These are phyloP conservation scores for Calonectria montana DNA, from an alignment of 2,329 filamentous ascomycete species.

Conservation along the genomic window DNA sequence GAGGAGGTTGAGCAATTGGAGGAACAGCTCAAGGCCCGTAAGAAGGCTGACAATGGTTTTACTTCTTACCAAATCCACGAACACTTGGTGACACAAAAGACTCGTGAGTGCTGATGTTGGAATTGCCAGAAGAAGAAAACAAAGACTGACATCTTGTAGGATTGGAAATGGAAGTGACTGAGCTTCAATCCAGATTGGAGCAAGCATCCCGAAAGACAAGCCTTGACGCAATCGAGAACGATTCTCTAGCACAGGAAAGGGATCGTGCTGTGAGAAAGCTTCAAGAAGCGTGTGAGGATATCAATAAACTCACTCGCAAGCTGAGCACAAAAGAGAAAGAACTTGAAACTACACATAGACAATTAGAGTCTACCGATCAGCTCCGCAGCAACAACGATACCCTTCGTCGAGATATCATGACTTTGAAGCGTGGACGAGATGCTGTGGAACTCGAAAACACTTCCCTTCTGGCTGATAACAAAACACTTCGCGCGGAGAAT, in stretches of 20 bases:
- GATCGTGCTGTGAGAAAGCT: conserved; percentile 74
- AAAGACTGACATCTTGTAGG: conserved; percentile 48
- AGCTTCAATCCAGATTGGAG: conserved; percentile 71
- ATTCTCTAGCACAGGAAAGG: conserved; percentile 71
- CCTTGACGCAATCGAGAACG: conserved; percentile 71
- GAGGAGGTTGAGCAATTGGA: conserved; percentile 63
- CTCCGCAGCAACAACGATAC: conserved; percentile 52
- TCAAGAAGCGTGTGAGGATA: conserved; percentile 69
- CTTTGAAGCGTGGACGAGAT: conserved; percentile 52
- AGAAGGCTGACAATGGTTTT: conserved; percentile 53
- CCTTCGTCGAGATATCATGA: conserved; percentile 54
- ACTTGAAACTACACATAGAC: conserved; percentile 54
- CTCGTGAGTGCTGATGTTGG: conserved; percentile 56
- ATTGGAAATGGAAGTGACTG: conserved; percentile 69
- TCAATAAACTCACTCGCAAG: conserved; percentile 61
- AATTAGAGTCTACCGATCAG: conserved; percentile 55
- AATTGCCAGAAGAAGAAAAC: too few species aligned
- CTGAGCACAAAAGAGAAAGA: conserved; percentile 55
- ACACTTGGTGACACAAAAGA: conserved; percentile 63
- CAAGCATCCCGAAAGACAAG: conserved; percentile 71
- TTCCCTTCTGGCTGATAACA: conserved; percentile 54
- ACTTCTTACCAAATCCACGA: conserved; percentile 58
- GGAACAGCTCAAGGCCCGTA: conserved; percentile 59
- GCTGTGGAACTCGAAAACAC: conserved; percentile 55
- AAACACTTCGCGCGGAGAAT: conserved; percentile 50